Percentiles rank a stretch among this genome's conserved stretches.
These are phyloP conservation scores for Cytospora schulzeri DNA, from an alignment of 2,329 filamentous ascomycete genomes.

Conservation along the genomic window DNA sequence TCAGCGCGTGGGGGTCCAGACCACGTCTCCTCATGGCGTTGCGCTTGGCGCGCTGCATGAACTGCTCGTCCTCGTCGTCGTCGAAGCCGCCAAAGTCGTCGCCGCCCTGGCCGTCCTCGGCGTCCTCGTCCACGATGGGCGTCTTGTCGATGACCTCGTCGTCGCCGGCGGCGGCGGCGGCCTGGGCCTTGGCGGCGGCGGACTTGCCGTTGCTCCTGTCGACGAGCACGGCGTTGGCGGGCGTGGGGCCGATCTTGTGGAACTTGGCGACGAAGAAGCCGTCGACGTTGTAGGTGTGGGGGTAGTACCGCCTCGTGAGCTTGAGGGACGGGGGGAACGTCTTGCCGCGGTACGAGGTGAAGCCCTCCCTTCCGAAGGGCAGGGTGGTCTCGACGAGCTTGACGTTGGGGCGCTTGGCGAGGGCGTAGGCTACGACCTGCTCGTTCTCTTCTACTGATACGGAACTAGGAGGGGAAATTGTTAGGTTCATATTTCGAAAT, in stretches of 20 bases:
- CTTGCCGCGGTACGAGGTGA: conserved; percentile 89
- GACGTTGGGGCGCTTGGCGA: conserved; percentile 90
- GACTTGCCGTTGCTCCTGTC: conserved; percentile 35
- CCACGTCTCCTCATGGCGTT: conserved; percentile 75
- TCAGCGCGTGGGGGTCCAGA: conserved; percentile 66
- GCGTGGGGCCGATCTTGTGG: conserved; percentile 84
- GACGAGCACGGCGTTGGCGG: conserved; percentile 54
- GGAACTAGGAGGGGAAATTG: conserved; percentile 11
- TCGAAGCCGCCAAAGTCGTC: conserved; percentile 73
- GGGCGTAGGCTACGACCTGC: conserved; percentile 88
- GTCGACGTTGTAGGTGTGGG: conserved; percentile 91
- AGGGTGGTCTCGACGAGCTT: conserved; percentile 90
- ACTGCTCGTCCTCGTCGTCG: conserved; percentile 70
- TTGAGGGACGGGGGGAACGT: conserved; percentile 84
- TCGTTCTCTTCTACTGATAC: conserved; percentile 59
- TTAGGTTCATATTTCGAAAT: conserved; percentile 31
- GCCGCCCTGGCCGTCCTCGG: conserved; percentile 45
- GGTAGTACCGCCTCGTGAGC: conserved; percentile 83
- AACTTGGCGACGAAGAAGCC: conserved; percentile 99
- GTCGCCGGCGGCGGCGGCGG: conserved; percentile 29
- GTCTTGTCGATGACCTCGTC: conserved; percentile 67
- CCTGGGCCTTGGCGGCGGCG: conserved; percentile 25
- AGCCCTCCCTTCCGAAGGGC: conserved; percentile 88
- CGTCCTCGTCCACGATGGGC: conserved; percentile 56
- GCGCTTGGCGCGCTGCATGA: conserved; percentile 72